Evolutionary conservation across 495 filamentous ascomycete species (phyloP), one percentile per base, ranked within the genome.

Genomic region (Neurospora sp.): DNA sequence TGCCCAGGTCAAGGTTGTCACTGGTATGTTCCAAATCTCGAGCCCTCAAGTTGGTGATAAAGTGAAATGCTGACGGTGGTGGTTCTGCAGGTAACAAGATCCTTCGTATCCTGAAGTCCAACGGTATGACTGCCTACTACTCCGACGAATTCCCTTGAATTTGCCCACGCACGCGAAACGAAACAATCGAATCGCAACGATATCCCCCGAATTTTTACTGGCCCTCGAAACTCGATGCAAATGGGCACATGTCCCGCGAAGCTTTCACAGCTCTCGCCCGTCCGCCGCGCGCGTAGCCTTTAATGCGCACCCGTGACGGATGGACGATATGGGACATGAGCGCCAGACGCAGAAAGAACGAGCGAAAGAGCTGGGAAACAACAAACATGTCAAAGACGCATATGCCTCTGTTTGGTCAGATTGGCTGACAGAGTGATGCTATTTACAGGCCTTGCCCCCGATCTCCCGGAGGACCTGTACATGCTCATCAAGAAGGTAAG

Each of bases 401-500:
- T 75, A 79, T 85, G 87, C 96, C 96, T 95, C 94, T 97, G 93
- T 85, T 94, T 94, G 95, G 95, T 97, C 89, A 85, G 18, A 39
- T 86, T 87, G 90, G 90, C 94, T 97, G 94, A 98, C 93, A 88
- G 93, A 96, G 94, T 88, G 94, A 96, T 90, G 84, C 83, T 66
- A 66, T 80, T 78, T 77, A 86, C 85, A 99, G 96, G 96, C 87
- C 93, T 99, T 82, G 94, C 95, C 76, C 96, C 96, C 79, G 93
- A 97, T 82, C 91, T 98, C 78, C 96, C 96, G 77, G 96, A 98
- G 89, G 96, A 98, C 85, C 90, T 99, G 27, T 66, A 93, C 89
- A 93, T 94, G 92, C 90, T 99, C 83, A 98, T 99, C 91, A 98
- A 97, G 92, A 99, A 99, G 93, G 94, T 94, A 83, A 78, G 84